Evolutionary conservation across 257 asterid genomes (phyloP).

Genomic region (Salvia hispanica): DNA sequence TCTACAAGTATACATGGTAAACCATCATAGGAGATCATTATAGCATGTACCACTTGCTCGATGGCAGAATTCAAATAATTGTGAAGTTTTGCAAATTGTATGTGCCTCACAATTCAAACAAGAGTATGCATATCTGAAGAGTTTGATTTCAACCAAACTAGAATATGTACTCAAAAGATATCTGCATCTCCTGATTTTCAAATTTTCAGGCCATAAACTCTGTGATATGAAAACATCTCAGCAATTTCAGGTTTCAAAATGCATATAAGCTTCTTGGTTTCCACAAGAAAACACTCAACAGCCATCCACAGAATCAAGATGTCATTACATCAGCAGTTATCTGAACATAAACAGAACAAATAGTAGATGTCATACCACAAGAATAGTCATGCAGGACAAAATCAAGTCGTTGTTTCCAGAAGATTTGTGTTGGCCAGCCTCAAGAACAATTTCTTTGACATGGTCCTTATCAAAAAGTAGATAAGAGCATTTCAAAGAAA

Average conservation of each 20-base stretch:
- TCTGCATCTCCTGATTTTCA: constrained; percentile 21
- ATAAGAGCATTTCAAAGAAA: constrained; percentile 86
- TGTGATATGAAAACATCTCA: constrained; percentile 21
- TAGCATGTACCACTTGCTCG: constrained; percentile 6
- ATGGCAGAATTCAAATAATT: constrained; percentile 14
- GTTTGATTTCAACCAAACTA: constrained; percentile 23
- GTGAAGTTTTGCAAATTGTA: constrained; percentile 22
- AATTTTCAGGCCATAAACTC: background rate
- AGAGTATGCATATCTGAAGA: constrained; percentile 10
- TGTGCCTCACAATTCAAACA: constrained; percentile 21
- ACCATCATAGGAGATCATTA: constrained; percentile 25
- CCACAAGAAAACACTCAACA: constrained; percentile 27
- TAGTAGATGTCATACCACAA: constrained; percentile 67
- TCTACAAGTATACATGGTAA: constrained; percentile 15
- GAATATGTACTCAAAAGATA: constrained; percentile 12
- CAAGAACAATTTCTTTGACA: constrained; percentile 74
- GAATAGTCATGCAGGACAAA: constrained; percentile 90
- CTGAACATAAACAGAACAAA: constrained; percentile 24
- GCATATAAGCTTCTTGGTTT: constrained; percentile 24
- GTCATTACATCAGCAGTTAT: constrained; percentile 24
- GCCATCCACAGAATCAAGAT: constrained; percentile 16
- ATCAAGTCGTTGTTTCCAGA: constrained; percentile 68
- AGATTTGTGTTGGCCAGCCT: constrained; percentile 70
- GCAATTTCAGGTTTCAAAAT: constrained; percentile 10
- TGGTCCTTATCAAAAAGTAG: constrained; percentile 87